Conservation (phyloP, 1,284 basidiomycete species). For the Microbotryum scabiosae region DNA sequence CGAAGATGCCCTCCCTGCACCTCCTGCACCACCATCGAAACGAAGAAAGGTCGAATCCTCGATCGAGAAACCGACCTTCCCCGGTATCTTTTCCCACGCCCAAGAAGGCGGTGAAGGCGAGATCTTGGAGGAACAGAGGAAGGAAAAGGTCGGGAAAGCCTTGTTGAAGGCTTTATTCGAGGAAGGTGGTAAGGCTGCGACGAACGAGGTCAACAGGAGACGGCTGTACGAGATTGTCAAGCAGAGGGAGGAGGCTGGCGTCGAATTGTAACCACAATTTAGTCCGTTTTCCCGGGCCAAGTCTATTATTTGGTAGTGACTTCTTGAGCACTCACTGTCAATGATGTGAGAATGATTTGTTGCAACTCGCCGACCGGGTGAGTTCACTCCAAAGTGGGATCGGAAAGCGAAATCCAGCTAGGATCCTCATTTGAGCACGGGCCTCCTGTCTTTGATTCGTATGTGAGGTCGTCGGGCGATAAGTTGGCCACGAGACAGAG, state of each 20-base stretch:
- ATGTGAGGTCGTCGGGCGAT: too few relatives aligned
- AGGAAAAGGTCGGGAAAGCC: conserved; percentile 47
- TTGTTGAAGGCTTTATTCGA: conserved; percentile 63
- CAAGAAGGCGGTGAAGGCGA: conserved; percentile 44
- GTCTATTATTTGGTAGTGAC: too few relatives aligned
- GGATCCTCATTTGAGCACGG: too few relatives aligned
- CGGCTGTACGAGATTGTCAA: conserved; percentile 76
- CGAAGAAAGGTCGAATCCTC: conserved; percentile 45
- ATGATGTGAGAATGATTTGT: too few relatives aligned
- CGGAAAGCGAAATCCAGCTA: too few relatives aligned
- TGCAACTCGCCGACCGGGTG: too few relatives aligned
- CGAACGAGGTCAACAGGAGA: conserved; percentile 66
- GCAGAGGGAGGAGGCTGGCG: conserved; percentile 42
- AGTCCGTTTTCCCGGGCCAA: background rate
- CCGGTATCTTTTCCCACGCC: conserved; percentile 41
- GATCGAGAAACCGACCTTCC: conserved; percentile 45
- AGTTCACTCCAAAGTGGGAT: too few relatives aligned
- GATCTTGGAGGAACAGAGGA: conserved; percentile 35
- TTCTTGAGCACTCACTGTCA: too few relatives aligned
- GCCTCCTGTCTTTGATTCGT: too few relatives aligned
- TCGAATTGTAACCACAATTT: conserved; percentile 24
- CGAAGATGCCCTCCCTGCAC: conserved; percentile 42
- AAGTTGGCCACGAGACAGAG: too few relatives aligned
- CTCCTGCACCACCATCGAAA: conserved; percentile 37
- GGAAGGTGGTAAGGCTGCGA: conserved; percentile 61